A percentile compares a stretch with the other conserved stretches of the same genome.
These are phyloP conservation scores for Talaromyces amestolkiae DNA, from an alignment of 2,329 filamentous ascomycete species.

Conservation along the genomic window DNA sequence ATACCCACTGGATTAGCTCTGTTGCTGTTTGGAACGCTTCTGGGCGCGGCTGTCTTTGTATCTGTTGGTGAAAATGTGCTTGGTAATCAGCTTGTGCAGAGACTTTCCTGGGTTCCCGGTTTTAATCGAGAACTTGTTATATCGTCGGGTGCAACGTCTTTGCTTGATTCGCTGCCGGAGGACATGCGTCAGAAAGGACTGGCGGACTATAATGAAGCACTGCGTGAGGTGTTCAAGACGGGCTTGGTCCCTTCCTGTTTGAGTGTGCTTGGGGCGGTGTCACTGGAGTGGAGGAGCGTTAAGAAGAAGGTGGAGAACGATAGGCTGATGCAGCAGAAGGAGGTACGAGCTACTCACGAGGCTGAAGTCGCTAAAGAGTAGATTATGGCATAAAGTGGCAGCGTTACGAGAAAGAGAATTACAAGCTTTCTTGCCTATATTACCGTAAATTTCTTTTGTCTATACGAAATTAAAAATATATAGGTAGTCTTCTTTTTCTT, in stretches of 20 bases:
- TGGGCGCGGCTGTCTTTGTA: background rate
- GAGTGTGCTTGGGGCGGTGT: background rate
- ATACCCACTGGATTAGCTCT: background rate
- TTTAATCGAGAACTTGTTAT: background rate
- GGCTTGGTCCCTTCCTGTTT: background rate
- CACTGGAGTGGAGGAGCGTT: conserved; percentile 6
- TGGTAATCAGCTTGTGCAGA: background rate
- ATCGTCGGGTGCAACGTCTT: background rate
- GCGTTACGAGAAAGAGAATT: too few relatives aligned
- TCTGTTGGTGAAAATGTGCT: conserved; percentile 6
- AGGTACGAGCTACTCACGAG: too few relatives aligned
- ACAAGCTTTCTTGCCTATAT: too few relatives aligned
- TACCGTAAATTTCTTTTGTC: too few relatives aligned
- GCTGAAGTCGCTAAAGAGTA: too few relatives aligned
- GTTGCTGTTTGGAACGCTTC: background rate
- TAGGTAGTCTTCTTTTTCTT: too few relatives aligned
- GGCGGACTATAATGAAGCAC: background rate
- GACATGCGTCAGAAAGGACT: background rate
- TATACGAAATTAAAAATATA: too few relatives aligned
- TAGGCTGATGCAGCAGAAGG: too few relatives aligned
- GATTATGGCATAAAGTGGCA: too few relatives aligned
- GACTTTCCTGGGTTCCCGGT: background rate
- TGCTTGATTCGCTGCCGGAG: background rate
- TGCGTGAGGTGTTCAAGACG: background rate
- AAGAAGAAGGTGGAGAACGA: too few relatives aligned